Conservation (phyloP, 306 rosid species). For the Ziziphus jujuba region DNA sequence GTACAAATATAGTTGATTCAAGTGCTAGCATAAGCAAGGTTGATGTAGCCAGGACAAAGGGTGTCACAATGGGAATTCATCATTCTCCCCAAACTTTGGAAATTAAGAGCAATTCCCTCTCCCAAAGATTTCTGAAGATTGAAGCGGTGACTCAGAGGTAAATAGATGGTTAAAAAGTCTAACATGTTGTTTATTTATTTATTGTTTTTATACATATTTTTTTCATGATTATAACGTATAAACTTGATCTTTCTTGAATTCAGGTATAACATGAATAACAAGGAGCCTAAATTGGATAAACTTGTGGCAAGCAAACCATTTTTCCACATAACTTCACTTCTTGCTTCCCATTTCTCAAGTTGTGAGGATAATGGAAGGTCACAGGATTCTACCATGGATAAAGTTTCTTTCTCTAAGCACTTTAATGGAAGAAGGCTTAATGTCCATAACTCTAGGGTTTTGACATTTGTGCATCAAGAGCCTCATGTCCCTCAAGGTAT, state of each 20-base stretch:
- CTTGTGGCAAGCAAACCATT: slow-evolving; percentile 5
- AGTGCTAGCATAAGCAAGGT: not conserved
- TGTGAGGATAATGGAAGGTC: slow-evolving; percentile 15
- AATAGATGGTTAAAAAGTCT: not conserved
- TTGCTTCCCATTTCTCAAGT: slow-evolving; percentile 25
- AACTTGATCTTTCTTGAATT: slow-evolving; percentile 1
- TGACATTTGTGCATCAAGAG: slow-evolving; percentile 22
- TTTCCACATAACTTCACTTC: slow-evolving; percentile 6
- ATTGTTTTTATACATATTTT: not conserved
- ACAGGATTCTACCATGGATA: slow-evolving; percentile 10
- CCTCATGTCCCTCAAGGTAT: slow-evolving; percentile 22
- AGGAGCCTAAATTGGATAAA: slow-evolving; percentile 25
- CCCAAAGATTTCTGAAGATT: slow-evolving; percentile 25
- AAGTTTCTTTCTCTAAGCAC: slow-evolving; percentile 22
- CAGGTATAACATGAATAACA: slow-evolving; percentile 29
- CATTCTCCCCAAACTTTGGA: slow-evolving; percentile 12
- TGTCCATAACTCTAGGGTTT: slow-evolving; percentile 15
- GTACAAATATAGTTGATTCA: slow-evolving; percentile 13
- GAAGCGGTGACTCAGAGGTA: slow-evolving; percentile 29
- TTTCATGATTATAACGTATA: not conserved
- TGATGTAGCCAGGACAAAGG: slow-evolving; percentile 13
- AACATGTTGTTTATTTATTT: not conserved
- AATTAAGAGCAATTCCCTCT: not conserved
- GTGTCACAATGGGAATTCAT: slow-evolving; percentile 3
- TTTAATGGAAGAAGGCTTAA: not conserved